phyloP scores from a whole-genome alignment of 164 flowering plant species.

The Stephania yunnanensis region DNA sequence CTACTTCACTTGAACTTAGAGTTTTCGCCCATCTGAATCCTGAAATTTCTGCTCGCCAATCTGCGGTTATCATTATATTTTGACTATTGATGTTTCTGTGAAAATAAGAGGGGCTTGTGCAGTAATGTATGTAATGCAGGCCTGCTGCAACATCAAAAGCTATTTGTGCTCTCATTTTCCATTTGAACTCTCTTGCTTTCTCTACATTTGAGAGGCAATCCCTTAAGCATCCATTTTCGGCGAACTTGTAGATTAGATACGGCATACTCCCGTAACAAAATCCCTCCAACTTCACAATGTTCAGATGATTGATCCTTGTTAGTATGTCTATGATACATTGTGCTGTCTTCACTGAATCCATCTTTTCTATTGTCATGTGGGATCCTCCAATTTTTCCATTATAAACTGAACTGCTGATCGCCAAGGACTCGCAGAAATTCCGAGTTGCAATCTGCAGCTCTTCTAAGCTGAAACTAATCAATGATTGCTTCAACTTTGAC shows the following conservation, averaged over 20 bases:
- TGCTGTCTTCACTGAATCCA: conserved; percentile 41
- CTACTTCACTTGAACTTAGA: conserved; percentile 12
- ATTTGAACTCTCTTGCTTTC: conserved; percentile 25
- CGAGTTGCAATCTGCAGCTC: conserved; percentile 49
- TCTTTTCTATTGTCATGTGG: conserved; percentile 41
- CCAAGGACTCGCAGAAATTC: conserved; percentile 39
- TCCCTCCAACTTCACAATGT: conserved; percentile 47
- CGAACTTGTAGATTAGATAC: conserved; percentile 50
- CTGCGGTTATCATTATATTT: conserved; percentile 39
- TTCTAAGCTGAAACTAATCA: conserved; percentile 37
- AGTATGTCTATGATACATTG: conserved; percentile 34
- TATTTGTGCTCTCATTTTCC: conserved; percentile 48
- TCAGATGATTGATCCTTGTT: conserved; percentile 57
- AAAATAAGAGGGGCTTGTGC: conserved; percentile 45
- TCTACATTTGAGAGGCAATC: conserved; percentile 32
- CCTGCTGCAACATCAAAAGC: conserved; percentile 56
- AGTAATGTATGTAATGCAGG: conserved; percentile 57
- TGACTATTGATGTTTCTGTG: conserved; percentile 39
- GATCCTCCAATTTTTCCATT: conserved; percentile 36
- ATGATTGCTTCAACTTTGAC: conserved; percentile 38
- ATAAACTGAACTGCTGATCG: conserved; percentile 35
- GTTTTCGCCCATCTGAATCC: conserved; percentile 34
- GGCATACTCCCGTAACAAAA: conserved; percentile 39
- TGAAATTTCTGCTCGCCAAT: conserved; percentile 56
- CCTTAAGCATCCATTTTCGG: conserved; percentile 46